Conservation (phyloP, 2,329 filamentous ascomycete species). For the Trichoderma atroviride region DNA sequence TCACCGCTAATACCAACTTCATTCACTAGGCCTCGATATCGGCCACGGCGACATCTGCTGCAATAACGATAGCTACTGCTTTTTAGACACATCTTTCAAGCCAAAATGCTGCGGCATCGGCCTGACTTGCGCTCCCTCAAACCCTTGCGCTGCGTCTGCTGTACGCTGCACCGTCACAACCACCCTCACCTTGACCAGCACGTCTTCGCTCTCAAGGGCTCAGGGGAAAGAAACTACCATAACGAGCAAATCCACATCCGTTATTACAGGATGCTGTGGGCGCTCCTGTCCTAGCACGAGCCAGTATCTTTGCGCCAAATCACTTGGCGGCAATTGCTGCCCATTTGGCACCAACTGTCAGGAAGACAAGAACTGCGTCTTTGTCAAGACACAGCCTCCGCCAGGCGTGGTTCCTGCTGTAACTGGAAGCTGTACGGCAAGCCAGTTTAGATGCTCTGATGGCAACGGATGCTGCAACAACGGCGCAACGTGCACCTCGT, state of each 20-base stretch:
- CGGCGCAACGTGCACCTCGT: conserved; percentile 47
- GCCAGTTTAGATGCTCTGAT: conserved; percentile 48
- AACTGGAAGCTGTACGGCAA: conserved; percentile 47
- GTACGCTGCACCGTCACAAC: conserved; percentile 41
- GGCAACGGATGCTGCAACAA: conserved; percentile 55
- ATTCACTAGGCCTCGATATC: conserved; percentile 46
- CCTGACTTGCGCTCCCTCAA: conserved; percentile 45
- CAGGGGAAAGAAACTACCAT: background rate
- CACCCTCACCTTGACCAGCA: conserved; percentile 29
- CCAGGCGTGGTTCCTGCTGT: conserved; percentile 42
- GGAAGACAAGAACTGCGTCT: conserved; percentile 41
- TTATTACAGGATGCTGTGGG: conserved; percentile 43
- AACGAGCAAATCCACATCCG: conserved; percentile 34
- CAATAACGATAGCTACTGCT: conserved; percentile 50
- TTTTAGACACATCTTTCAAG: conserved; percentile 41
- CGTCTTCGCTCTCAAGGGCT: background rate
- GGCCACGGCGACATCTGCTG: conserved; percentile 46
- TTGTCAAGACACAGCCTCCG: conserved; percentile 34
- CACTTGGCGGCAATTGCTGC: conserved; percentile 55
- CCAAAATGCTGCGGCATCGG: conserved; percentile 49
- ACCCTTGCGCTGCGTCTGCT: conserved; percentile 39
- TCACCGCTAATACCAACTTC: background rate
- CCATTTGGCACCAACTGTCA: conserved; percentile 48
- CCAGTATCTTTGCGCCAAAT: conserved; percentile 48
- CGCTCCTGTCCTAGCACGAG: conserved; percentile 46